Base-by-base conservation (phyloP, 352 stramenopile species). In the Phytophthora sojae region DNA sequence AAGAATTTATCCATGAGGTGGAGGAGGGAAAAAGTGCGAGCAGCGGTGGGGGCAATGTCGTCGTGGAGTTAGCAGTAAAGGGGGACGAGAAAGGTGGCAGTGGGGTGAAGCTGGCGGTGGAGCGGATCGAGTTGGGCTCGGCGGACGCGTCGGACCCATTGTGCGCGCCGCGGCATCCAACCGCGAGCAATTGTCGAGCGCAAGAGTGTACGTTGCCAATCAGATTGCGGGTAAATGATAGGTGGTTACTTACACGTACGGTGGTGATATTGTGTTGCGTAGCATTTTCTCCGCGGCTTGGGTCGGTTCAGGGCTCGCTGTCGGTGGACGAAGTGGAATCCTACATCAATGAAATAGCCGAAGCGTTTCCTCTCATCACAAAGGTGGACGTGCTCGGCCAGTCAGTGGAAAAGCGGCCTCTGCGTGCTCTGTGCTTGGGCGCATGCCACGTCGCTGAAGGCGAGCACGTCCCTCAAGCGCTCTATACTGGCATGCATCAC, bases 401-500 rank as follows among this genome's bases (percentile, higher is more conserved):
- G 8, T 94, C 89, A 2, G 70, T 86, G 3, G 78, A 95, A 61
- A 82, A 80, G 3, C 80, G 86, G 21, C 79, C 81, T 19, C 65
- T 96, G 4, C 73, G 81, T 52, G 87, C 88, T 2, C 74, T 96
- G 8, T 96, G 89, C 59, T 23, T 96, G 6, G 89, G 89, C 6
- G 77, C 75, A 0, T 96, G 88, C 45, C 19, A 67, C 51, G 32
- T 44, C 44, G 32, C 44, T n/a, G 49, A 61, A 37, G 61, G 59
- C 6, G 35, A 61, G 25, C 62, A 68, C 19, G 55, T 77, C 3
- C 87, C 89, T 0, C 86, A 94, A 75, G 71, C 80, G 4, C 80
- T 96, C 1, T 96, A 87, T 64, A 96, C 89, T 9, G 89, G 86
- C 32, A 89, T 96, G 82, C 89, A 96, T 47, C 89, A 96, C 64